A percentile compares a stretch with the other conserved stretches of the same genome.
phyloP scores from a whole-genome alignment of 768 basidiomycete species.

The Rickenella mellea region DNA sequence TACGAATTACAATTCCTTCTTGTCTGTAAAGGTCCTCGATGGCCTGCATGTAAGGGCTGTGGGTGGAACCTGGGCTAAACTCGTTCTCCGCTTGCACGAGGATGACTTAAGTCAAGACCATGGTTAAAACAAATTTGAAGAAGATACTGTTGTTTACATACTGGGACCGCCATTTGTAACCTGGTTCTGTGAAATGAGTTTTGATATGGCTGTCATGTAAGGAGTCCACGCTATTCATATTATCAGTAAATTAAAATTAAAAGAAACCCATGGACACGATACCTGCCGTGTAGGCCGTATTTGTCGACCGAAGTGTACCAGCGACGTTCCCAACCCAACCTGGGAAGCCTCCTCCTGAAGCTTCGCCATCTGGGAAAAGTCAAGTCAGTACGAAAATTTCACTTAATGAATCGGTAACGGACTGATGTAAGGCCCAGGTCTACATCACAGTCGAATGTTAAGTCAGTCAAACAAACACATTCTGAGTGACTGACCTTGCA shows the following conservation, averaged over 20 bases:
- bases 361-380: constrained; percentile 33
- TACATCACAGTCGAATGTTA: constrained; percentile 7
- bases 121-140: constrained; percentile 1
- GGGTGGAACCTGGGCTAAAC: constrained; percentile 31
- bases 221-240: constrained; percentile 37
- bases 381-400: no score
- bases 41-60: constrained; percentile 40
- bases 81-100: constrained; percentile 49
- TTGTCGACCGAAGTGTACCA: constrained; percentile 38
- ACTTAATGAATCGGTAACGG: constrained; percentile 9
- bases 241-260: constrained; percentile 5
- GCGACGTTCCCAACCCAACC: constrained; percentile 51
- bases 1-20: constrained; percentile 39
- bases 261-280: constrained; percentile 8
- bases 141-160: constrained; percentile 24
- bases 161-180: constrained; percentile 53
- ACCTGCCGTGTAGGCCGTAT: constrained; percentile 38
- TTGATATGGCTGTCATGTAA: constrained; percentile 41
- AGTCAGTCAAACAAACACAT: not conserved
- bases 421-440: constrained; percentile 49
- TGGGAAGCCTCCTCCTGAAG: constrained; percentile 48
- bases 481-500: constrained; percentile 27
- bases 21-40: constrained; percentile 34
- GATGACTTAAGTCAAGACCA: constrained; percentile 24
- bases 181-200: constrained; percentile 43